Evolutionary conservation across 495 filamentous ascomycete species (phyloP), one percentile per base, ranked within the genome.

Genomic region (Penicillium paradoxum): DNA sequence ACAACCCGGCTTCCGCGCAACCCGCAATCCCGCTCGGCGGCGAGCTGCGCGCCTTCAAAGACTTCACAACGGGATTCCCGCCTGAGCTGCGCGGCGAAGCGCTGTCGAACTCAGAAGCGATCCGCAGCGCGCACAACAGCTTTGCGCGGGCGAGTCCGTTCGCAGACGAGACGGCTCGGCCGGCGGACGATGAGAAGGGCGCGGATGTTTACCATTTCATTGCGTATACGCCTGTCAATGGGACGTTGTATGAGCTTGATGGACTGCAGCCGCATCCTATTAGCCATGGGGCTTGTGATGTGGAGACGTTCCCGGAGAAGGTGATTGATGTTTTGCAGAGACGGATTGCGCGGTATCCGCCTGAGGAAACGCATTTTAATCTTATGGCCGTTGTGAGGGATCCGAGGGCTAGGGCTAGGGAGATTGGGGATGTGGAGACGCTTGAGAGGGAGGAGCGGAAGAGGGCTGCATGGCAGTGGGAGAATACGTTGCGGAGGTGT

Each of bases 201-300:
- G 66, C 77, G 2, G 93, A 99, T 61, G 88, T 92, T 15, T 99
- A 93, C 70, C 95, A 99, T 69, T 99, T 99, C 73, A 89, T 97
- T 62, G 93, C 92, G 17, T 99, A 99, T 68, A 92, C 89, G 40
- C 77, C 86, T 27, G 77, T 96, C 36, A 79, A 87, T 66, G 83
- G 84, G 47, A 79, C 70, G 2, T 77, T 99, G 46, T 99, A 96
- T 76, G 93, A 99, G 72, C 78, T 99, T 44, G 93, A 99, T 69
- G 93, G 93, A 27, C 73, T 99, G 48, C 91, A 96, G 72, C 90
- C 91, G 1, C 84, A 88, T 45, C 93, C 93, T 19, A 96, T 97
- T 52, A 83, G 79, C 36, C 93, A 99, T 71, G 95, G 93, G 17
- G 45, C 76, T 4, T 93, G 88, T 65, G 73, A 77, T 7, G 59